Base-by-base conservation (phyloP, 345 rosid genomes). In the Rhizophora mangle region DNA sequence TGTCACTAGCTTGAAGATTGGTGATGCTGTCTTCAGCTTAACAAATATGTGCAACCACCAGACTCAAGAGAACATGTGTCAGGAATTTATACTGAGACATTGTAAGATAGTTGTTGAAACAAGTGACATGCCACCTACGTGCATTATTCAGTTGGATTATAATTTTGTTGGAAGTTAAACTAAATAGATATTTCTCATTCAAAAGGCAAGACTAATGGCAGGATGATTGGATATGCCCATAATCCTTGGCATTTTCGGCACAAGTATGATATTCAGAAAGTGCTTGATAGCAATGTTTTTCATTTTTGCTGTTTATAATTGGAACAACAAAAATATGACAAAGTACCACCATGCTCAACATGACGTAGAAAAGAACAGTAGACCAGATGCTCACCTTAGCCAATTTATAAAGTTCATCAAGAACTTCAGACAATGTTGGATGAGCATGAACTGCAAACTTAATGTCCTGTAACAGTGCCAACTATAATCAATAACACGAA, bases 371-470 rank as follows among this genome's bases (percentile, higher is more conserved):
- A 47, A 5, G 19, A 26, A 62, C 51, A 21, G 43, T 26, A 29
- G 53, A 67, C 37, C 36, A 72, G 63, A 80, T 58, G 60, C 82
- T 84, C 72, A 95, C 99, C 96, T 90, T 88, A 61, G 99, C 99
- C 31, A 97, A 84, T 81, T 95, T 95, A 71, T 90, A 95, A 68
- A 95, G 86, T 76, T 95, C 98, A n/a, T 95, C 99, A 21, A 95
- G 82, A 68, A 92, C 99, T 84, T 95, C 99, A 6, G 99, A 92
- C 69, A 95, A 80, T 9, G 99, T 95, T 52, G 99, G 99, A 84
- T 95, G 99, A 37, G 99, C 98, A 74, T 95, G 99, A 78, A 95
- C 99, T 11, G 98, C 99, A 55, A 83, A 75, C 78, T 87, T 95
- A 36, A 95, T 82, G 73, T 92, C 99, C 99, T 92, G 91, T 77